Evolutionary conservation across 495 filamentous ascomycete species (phyloP).

Genomic region (Terfezia claveryi): DNA sequence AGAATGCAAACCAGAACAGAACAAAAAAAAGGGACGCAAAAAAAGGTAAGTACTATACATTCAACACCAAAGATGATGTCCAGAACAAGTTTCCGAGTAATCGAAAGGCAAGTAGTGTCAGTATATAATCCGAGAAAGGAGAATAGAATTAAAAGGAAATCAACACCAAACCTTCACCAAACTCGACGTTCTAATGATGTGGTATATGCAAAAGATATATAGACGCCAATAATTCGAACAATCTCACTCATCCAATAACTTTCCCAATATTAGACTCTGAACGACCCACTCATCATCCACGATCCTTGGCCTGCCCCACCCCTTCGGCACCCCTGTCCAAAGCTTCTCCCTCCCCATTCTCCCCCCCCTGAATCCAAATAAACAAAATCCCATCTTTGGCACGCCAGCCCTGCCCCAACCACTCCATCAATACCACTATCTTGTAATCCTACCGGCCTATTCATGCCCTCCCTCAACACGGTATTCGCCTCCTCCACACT

Average conservation of each 20-base stretch:
- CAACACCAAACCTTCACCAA: no score
- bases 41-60: no score
- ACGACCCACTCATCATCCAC: slow-evolving; percentile 74
- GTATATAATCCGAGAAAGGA: no score
- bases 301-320: slow-evolving; percentile 29
- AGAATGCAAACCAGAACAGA: no score
- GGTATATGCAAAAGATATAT: no score
- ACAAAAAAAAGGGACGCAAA: no score
- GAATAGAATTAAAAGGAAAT: no score
- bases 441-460: slow-evolving; percentile 46
- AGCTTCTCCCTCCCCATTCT: slow-evolving; percentile 25
- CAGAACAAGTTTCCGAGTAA: no score
- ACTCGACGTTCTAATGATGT: no score
- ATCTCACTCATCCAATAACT: slow-evolving; percentile 32
- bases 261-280: slow-evolving; percentile 79
- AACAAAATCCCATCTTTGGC: neutral
- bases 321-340: slow-evolving; percentile 16
- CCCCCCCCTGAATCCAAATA: slow-evolving; percentile 1
- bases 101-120: no score
- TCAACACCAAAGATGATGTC: no score
- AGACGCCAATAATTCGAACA: no score
- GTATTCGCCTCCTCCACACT: slow-evolving; percentile 35
- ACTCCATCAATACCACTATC: slow-evolving; percentile 37
- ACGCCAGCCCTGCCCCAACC: slow-evolving; percentile 28
- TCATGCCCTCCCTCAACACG: slow-evolving; percentile 27